Base-by-base conservation (phyloP, 106 monocot genomes). In the Acorus gramineus region DNA sequence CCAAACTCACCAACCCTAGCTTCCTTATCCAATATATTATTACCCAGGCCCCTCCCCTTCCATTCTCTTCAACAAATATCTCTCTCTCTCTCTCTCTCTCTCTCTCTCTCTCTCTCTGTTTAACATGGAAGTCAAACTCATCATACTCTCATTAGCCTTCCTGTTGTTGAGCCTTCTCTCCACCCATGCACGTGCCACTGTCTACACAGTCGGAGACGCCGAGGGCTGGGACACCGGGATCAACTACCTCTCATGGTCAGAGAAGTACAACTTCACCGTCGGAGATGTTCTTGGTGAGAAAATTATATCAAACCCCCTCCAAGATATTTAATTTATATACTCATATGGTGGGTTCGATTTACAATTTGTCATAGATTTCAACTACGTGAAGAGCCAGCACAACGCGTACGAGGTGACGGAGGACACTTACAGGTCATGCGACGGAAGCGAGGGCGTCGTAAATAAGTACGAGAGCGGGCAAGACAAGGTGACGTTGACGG, bases 231-330 rank as follows among this genome's bases (percentile, higher is more conserved):
- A 55, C 55, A 70, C 49, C 56, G 80, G 84, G 52, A 4, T 49
- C 52, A 77, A 70, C 61, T 84, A 69, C 61, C 66, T 80, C 52
- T 4, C 55, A 42, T 84, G 79, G 79, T 76, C 84, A 3, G 43
- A 69, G 69, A 65, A 76, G 47, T 73, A 76, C 66, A 79, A 76
- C 65, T 80, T 80, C 80, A 61, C 76, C 62, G 62, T 70, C 62
- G 79, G 73, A 65, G 84, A 79, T 49, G 61, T 69, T n/a, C 64
- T 84, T 10, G 47, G 80, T 70, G 58, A 11, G 14, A 44, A 46
- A 1, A 10, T 28, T 68, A 11, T 47, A 7, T 14, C 7, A 10
- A 8, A 64, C 10, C 44, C 11, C 3, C 44, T 46, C 14, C 58
- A 11, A 65, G 3, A 8, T 28, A n/a, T 2, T 58, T 11, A n/a